These are phyloP conservation scores for Xylaria castorea DNA, from an alignment of 495 filamentous ascomycete species.

Conservation along the genomic window DNA sequence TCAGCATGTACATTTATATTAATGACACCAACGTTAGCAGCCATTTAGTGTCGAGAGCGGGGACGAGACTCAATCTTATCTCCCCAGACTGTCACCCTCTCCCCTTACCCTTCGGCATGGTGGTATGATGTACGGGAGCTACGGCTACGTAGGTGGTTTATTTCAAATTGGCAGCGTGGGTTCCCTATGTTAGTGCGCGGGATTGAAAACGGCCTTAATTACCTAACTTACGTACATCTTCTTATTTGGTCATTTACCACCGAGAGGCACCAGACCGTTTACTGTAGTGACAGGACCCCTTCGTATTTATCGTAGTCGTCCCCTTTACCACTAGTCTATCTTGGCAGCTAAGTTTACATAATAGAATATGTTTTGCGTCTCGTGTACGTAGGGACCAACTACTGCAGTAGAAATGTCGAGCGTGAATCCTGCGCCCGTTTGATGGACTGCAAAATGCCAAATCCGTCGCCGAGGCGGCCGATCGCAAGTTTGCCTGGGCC, in stretches of 20 bases:
- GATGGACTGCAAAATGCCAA: not conserved
- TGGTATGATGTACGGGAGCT: not conserved
- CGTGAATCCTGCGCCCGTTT: conserved; percentile 13
- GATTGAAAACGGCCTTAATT: not conserved
- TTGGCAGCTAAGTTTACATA: not conserved
- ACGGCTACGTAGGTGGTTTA: not conserved
- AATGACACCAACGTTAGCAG: not conserved
- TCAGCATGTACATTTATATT: conserved; percentile 8
- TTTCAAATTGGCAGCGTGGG: conserved; percentile 9
- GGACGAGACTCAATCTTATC: not conserved
- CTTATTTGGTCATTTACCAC: not conserved
- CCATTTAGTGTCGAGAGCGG: not conserved
- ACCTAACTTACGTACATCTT: not conserved
- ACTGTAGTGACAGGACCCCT: not conserved
- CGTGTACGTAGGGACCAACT: not conserved
- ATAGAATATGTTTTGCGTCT: not conserved
- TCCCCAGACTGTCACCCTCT: not conserved
- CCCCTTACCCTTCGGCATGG: conserved; percentile 17
- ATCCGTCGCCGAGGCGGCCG: not conserved
- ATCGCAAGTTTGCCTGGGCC: conserved; percentile 1
- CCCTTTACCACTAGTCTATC: not conserved
- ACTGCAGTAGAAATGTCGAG: conserved; percentile 10
- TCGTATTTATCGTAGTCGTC: not conserved
- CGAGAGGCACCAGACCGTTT: not conserved
- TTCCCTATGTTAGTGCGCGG: not conserved